A percentile compares a stretch with the other conserved stretches of the same genome.
Evolutionary conservation across 306 rosid genomes (phyloP).

Genomic region (Sicyos edulis): DNA sequence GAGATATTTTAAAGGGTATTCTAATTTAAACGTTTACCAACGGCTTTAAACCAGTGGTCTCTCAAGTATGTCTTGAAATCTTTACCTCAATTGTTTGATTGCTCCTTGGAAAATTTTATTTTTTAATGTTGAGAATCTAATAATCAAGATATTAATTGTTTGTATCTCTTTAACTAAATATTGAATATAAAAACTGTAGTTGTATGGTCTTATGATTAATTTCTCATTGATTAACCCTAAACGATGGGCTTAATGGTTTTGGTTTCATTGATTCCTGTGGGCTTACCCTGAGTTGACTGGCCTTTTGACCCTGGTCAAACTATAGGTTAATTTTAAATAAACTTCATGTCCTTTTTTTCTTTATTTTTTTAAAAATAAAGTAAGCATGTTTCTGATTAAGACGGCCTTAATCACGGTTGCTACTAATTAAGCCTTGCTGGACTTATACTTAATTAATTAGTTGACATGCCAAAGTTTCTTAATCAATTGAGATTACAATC

Average conservation of each 20-base stretch:
- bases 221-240: background rate
- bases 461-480: background rate
- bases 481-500: background rate
- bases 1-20: too few relatives aligned
- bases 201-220: too few relatives aligned
- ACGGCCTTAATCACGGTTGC: constrained; percentile 1
- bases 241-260: background rate
- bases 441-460: background rate
- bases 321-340: too few relatives aligned
- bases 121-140: too few relatives aligned
- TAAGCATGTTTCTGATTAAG: background rate
- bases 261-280: background rate
- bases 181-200: too few relatives aligned
- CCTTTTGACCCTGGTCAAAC: background rate
- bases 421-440: background rate
- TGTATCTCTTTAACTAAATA: too few relatives aligned
- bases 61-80: too few relatives aligned
- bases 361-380: background rate
- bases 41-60: too few relatives aligned
- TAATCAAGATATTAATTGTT: too few relatives aligned
- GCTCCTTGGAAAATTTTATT: too few relatives aligned
- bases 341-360: background rate
- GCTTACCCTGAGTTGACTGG: background rate
- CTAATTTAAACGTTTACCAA: too few relatives aligned
- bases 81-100: too few relatives aligned